Conservation (phyloP, 805 yeast genomes). For the Zygosaccharomyces lentus region DNA sequence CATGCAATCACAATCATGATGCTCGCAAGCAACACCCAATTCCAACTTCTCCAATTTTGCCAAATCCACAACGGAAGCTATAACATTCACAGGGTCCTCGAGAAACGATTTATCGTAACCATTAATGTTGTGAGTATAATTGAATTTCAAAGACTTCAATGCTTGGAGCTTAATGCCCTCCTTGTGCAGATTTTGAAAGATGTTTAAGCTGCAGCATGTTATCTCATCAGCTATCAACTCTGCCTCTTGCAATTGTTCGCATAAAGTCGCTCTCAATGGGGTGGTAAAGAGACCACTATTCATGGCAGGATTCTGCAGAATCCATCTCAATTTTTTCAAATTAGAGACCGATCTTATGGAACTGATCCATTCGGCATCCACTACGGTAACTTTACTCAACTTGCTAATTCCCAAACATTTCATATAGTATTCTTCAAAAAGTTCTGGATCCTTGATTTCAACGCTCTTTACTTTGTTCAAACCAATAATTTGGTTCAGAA, state of each 20-base stretch:
- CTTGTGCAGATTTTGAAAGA: conserved; percentile 29
- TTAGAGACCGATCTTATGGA: conserved; percentile 11
- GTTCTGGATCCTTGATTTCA: conserved; percentile 20
- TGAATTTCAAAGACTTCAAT: conserved; percentile 38
- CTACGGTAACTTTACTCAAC: conserved; percentile 15
- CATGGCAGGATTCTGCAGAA: conserved; percentile 9
- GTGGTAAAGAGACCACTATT: conserved; percentile 5
- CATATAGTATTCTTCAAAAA: conserved; percentile 14
- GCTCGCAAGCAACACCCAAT: conserved; percentile 51
- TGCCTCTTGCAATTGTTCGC: conserved; percentile 16
- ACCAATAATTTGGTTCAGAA: conserved; percentile 22
- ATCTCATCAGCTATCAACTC: conserved; percentile 35
- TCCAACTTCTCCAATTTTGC: conserved; percentile 41
- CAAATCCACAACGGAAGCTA: conserved; percentile 34
- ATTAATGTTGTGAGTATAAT: conserved; percentile 44
- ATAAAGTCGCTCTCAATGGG: conserved; percentile 6
- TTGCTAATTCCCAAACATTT: conserved; percentile 9
- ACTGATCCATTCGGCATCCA: conserved; percentile 10
- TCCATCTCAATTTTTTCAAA: conserved; percentile 15
- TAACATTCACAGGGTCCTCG: conserved; percentile 29
- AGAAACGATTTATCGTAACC: conserved; percentile 38
- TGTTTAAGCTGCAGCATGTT: conserved; percentile 36
- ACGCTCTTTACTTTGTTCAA: conserved; percentile 24
- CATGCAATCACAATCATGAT: conserved; percentile 44
- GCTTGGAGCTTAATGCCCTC: conserved; percentile 14